phyloP scores from a whole-genome alignment of 2,329 filamentous ascomycete species.

The Endoconidiophora laricicola region DNA sequence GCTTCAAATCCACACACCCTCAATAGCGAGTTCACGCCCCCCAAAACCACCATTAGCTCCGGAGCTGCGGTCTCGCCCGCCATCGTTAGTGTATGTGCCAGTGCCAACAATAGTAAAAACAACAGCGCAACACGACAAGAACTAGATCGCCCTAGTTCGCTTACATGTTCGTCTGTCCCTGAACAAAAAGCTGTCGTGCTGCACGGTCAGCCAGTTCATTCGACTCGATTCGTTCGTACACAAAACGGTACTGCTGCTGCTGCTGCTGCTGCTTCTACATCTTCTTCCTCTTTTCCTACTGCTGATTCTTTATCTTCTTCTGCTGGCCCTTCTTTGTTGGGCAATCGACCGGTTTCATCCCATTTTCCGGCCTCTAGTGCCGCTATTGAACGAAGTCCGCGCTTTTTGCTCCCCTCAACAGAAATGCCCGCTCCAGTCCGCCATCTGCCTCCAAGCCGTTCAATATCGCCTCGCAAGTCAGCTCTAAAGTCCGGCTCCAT shows the following conservation, averaged over 20 bases:
- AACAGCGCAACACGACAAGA: too few species aligned
- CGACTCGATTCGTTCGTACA: constrained; percentile 8
- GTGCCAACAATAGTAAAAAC: too few species aligned
- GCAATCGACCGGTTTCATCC: constrained; percentile 25
- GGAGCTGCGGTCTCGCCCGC: not conserved
- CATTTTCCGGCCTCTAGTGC: not conserved
- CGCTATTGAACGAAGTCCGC: not conserved
- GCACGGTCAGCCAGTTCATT: not conserved
- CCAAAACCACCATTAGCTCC: not conserved
- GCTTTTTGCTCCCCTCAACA: not conserved
- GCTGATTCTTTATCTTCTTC: not conserved
- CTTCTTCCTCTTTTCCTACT: not conserved
- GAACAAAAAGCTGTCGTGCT: constrained; percentile 3
- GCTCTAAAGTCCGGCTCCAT: constrained; percentile 44
- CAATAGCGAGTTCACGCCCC: too few species aligned
- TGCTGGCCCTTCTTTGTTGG: not conserved
- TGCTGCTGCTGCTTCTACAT: not conserved
- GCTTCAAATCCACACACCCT: not conserved
- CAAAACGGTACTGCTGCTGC: not conserved
- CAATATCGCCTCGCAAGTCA: constrained; percentile 61
- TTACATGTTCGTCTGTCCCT: not conserved
- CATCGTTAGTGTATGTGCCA: too few species aligned
- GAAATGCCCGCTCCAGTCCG: constrained; percentile 10
- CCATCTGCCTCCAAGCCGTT: constrained; percentile 43
- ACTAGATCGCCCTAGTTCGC: too few species aligned